phyloP scores from a whole-genome alignment of 306 rosid species.

The Arachis hypogaea region DNA sequence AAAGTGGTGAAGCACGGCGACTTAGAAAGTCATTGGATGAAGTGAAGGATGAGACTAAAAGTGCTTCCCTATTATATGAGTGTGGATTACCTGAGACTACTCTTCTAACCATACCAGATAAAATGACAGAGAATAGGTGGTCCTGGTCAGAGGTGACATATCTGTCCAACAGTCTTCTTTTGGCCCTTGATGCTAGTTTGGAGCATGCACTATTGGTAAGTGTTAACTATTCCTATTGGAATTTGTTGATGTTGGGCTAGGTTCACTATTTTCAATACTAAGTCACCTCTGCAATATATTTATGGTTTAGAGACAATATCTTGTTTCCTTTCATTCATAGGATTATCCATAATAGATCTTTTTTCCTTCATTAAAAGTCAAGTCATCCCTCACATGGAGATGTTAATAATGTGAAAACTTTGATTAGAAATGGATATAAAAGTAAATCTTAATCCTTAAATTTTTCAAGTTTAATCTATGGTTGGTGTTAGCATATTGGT shows the following conservation, averaged over 20 bases:
- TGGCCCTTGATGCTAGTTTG: slow-evolving; percentile 96
- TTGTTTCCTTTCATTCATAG: neutral
- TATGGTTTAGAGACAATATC: neutral
- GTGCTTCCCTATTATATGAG: slow-evolving; percentile 64
- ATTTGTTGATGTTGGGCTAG: slow-evolving; percentile 1
- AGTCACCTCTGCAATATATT: slow-evolving; percentile 1
- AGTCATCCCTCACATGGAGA: neutral
- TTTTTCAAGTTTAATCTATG: too few species aligned
- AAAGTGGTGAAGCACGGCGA: slow-evolving; percentile 96
- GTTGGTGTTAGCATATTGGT: too few species aligned
- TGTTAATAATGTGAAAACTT: neutral
- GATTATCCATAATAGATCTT: neutral
- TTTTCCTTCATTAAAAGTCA: neutral
- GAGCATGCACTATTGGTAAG: slow-evolving; percentile 95
- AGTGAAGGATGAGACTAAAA: slow-evolving; percentile 80
- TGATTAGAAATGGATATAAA: neutral
- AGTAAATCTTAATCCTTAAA: neutral
- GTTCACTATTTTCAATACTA: neutral
- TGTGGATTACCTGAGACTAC: slow-evolving; percentile 79
- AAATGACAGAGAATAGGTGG: slow-evolving; percentile 73
- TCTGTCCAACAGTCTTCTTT: slow-evolving; percentile 86
- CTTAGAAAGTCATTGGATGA: slow-evolving; percentile 83
- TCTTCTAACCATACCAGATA: slow-evolving; percentile 70
- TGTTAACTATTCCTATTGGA: slow-evolving; percentile 22
- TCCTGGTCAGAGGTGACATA: slow-evolving; percentile 91